Evolutionary conservation across 768 basidiomycete species (phyloP).

Genomic region (Leccinellum rugosiceps): DNA sequence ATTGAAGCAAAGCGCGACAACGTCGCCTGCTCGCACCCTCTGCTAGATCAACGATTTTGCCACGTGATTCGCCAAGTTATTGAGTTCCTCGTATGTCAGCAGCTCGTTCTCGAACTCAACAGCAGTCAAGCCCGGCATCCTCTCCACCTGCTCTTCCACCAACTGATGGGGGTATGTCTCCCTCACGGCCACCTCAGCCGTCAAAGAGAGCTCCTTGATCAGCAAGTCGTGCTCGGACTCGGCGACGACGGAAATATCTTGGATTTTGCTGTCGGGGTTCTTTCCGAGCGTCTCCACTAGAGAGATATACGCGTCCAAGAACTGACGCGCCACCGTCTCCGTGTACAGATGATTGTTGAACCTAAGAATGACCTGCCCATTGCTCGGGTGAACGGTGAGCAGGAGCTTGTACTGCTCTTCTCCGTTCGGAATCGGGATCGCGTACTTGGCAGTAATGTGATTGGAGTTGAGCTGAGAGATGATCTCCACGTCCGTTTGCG

Average conservation of each 20-base stretch:
- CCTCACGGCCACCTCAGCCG: slow-evolving; percentile 5
- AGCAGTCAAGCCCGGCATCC: slow-evolving; percentile 20
- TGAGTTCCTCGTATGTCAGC: too few relatives aligned
- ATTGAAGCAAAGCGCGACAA: slow-evolving; percentile 29
- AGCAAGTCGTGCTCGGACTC: slow-evolving; percentile 16
- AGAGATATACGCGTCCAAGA: slow-evolving; percentile 29
- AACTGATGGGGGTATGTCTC: slow-evolving; percentile 20
- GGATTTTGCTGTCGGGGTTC: slow-evolving; percentile 9
- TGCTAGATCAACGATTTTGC: slow-evolving; percentile 26
- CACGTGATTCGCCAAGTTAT: slow-evolving; percentile 32
- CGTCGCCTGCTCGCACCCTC: slow-evolving; percentile 24
- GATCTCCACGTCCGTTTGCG: slow-evolving; percentile 17
- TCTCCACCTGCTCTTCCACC: slow-evolving; percentile 16
- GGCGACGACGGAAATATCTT: slow-evolving; percentile 16
- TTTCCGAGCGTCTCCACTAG: slow-evolving; percentile 25
- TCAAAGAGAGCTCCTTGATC: slow-evolving; percentile 26
- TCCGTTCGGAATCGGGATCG: slow-evolving; percentile 25
- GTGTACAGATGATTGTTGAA: slow-evolving; percentile 30
- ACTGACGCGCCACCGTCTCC: slow-evolving; percentile 27
- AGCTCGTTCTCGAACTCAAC: slow-evolving; percentile 29
- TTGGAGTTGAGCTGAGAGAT: slow-evolving; percentile 21
- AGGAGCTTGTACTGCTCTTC: slow-evolving; percentile 24
- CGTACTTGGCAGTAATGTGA: slow-evolving; percentile 15
- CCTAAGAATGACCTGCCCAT: slow-evolving; percentile 27
- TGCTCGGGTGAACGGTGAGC: too few relatives aligned